Evolutionary conservation across 1,139 yeast genomes (phyloP), one percentile per base, ranked within the genome.

Genomic region (Wickerhamomyces sp.): DNA sequence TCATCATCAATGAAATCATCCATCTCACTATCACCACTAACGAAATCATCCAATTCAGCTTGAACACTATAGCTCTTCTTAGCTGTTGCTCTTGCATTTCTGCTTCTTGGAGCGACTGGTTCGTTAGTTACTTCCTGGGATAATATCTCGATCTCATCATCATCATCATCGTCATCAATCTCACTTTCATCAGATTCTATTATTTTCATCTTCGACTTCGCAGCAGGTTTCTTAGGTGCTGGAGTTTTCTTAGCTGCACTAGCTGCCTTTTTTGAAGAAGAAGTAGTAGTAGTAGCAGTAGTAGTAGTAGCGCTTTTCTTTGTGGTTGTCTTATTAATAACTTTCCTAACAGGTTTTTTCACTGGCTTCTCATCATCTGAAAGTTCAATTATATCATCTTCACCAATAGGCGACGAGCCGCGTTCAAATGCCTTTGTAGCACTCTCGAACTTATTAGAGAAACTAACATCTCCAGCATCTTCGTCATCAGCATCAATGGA

Each of bases 151-250:
- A n/a, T n/a, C n/a, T n/a, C n/a, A n/a, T n/a, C 37, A n/a, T n/a
- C 25, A n/a, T 27, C 31, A 14, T 52, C 55, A 8, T 58, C 54
- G 9, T 28, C 57, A 29, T 56, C 61, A 5, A 56, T 49, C 13
- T 39, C 52, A 8, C 46, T 49, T 7, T 41, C 58, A n/a, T 59
- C 43, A 28, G 55, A 57, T 34, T 55, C 63, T 1, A 60, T 20
- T 4, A 29, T 12, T 14, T 24, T 24, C 26, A 18, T 32, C 37
- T 35, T 26, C 28, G 40, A n/a, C n/a, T 35, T 19, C 7, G 21
- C 31, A 4, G 42, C 35, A 24, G 21, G 9, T 31, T 30, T 38
- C 42, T 30, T 41, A 36, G 47, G 40, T 38, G 55, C 49, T 29
- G 54, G 46, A 28, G 42, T 45, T 4, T 48, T 28, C 16, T 35